These are phyloP conservation scores for Leccinum fallax DNA, from an alignment of 1,284 basidiomycete species.

Conservation along the genomic window DNA sequence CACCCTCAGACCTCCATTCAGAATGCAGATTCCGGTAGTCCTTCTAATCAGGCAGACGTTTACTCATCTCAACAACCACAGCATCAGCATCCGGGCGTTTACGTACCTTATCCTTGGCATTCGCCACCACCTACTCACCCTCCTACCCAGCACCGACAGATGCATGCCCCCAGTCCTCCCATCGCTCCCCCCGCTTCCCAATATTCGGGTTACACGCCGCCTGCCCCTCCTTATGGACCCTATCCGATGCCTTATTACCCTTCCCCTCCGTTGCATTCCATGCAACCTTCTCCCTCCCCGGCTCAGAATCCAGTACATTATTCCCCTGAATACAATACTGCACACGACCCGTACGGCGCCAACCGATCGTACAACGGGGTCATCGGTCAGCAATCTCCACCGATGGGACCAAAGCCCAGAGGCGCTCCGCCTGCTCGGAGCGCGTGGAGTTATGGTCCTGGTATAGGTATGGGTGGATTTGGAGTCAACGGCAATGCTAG, in stretches of 20 bases:
- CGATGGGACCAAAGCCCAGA: slow-evolving; percentile 36
- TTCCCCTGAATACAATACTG: slow-evolving; percentile 33
- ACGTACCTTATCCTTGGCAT: slow-evolving; percentile 46
- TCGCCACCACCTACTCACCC: slow-evolving; percentile 28
- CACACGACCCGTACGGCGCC: slow-evolving; percentile 32
- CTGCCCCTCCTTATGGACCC: slow-evolving; percentile 40
- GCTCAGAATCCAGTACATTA: slow-evolving; percentile 37
- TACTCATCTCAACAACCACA: slow-evolving; percentile 36
- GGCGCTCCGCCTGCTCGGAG: slow-evolving; percentile 50
- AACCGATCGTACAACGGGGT: slow-evolving; percentile 31
- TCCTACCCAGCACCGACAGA: slow-evolving; percentile 37
- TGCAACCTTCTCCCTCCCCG: slow-evolving; percentile 39
- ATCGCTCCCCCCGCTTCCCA: slow-evolving; percentile 36
- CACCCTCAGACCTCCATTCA: slow-evolving; percentile 31
- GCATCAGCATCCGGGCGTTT: slow-evolving; percentile 36
- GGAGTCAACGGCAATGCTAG: slow-evolving; percentile 29
- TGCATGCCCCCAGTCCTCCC: slow-evolving; percentile 35
- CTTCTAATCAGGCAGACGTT: slow-evolving; percentile 35
- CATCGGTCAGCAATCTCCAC: slow-evolving; percentile 31
- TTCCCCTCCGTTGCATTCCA: slow-evolving; percentile 42
- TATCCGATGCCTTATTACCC: slow-evolving; percentile 56
- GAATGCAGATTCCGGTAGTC: slow-evolving; percentile 39
- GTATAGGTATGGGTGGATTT: slow-evolving; percentile 49
- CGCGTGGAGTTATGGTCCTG: slow-evolving; percentile 72
- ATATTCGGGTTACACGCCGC: slow-evolving; percentile 42